Evolutionary conservation across 164 flowering plant genomes (phyloP).

Genomic region (Magnolia officinalis): DNA sequence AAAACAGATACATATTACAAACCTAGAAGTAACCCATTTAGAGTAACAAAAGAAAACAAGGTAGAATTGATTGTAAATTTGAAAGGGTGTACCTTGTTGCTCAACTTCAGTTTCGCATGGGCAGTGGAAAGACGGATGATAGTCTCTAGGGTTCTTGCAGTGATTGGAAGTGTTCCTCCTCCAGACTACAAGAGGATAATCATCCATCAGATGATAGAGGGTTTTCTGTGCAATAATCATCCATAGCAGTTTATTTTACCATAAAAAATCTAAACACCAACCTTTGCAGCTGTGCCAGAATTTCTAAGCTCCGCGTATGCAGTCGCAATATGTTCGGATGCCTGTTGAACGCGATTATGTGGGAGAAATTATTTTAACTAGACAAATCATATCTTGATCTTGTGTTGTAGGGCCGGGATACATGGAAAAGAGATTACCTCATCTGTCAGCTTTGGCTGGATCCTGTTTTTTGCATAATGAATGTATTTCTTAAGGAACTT

Average conservation of each 20-base stretch:
- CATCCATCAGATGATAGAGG: background rate
- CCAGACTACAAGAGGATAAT: conserved; percentile 46
- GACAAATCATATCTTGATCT: background rate
- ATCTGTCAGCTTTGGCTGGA: conserved; percentile 90
- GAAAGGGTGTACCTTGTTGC: conserved; percentile 53
- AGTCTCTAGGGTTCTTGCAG: conserved; percentile 96
- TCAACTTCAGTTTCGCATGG: conserved; percentile 91
- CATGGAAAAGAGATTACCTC: conserved; percentile 50
- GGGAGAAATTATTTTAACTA: background rate
- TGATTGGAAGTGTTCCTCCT: conserved; percentile 96
- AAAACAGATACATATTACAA: background rate
- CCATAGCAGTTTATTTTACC: background rate
- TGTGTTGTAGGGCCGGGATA: background rate
- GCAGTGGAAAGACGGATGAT: conserved; percentile 97
- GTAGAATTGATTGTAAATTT: background rate
- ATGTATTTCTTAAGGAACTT: conserved; percentile 94
- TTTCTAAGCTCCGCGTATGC: conserved; percentile 95
- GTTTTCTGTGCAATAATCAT: background rate
- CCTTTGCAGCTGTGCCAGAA: conserved; percentile 72
- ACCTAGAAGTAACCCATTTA: background rate
- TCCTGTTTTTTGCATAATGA: conserved; percentile 90
- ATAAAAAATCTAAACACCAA: conserved; percentile 14
- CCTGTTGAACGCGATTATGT: conserved; percentile 36
- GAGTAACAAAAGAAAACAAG: background rate
- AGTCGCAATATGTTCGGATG: conserved; percentile 85